Percentiles rank a stretch among this genome's conserved stretches.
Conservation (phyloP, 371 early-diverging fungal species). For the Nematocida sp. region DNA sequence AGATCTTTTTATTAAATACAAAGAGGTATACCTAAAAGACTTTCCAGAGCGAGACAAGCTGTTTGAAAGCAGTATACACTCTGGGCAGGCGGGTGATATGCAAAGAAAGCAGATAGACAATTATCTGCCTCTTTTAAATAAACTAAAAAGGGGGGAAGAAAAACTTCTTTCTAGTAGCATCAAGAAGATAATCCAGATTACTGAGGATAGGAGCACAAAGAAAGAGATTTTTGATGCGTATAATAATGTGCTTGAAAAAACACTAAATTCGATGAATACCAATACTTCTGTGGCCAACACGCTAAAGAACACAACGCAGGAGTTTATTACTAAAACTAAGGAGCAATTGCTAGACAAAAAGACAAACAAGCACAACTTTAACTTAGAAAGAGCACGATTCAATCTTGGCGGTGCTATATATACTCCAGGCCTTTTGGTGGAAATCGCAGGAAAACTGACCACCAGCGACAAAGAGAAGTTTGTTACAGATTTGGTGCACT, state of each 20-base stretch:
- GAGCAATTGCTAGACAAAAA: background rate
- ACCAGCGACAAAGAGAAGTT: conserved; percentile 48
- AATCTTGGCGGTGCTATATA: conserved; percentile 67
- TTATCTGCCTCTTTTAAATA: background rate
- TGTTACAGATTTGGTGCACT: conserved; percentile 39
- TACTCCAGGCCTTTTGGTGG: conserved; percentile 51
- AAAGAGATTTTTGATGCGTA: conserved; percentile 27
- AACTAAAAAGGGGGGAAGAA: background rate
- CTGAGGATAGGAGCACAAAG: background rate
- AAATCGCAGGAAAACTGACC: conserved; percentile 25
- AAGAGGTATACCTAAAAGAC: background rate
- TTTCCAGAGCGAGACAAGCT: conserved; percentile 26
- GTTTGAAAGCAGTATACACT: conserved; percentile 10
- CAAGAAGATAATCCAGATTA: background rate
- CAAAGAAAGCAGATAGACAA: background rate
- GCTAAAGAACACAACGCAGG: background rate
- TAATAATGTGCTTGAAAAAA: conserved; percentile 19
- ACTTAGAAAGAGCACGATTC: conserved; percentile 58
- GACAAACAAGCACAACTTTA: conserved; percentile 27
- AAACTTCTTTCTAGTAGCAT: conserved; percentile 9
- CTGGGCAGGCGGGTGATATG: conserved; percentile 23
- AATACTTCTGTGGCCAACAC: conserved; percentile 13
- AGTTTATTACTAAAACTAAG: conserved; percentile 3
- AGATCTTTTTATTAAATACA: background rate
- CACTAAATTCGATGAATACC: background rate